Percentiles rank a stretch among this genome's conserved stretches.
Evolutionary conservation across 2,329 filamentous ascomycete species (phyloP).

Genomic region (Alternaria sp.): DNA sequence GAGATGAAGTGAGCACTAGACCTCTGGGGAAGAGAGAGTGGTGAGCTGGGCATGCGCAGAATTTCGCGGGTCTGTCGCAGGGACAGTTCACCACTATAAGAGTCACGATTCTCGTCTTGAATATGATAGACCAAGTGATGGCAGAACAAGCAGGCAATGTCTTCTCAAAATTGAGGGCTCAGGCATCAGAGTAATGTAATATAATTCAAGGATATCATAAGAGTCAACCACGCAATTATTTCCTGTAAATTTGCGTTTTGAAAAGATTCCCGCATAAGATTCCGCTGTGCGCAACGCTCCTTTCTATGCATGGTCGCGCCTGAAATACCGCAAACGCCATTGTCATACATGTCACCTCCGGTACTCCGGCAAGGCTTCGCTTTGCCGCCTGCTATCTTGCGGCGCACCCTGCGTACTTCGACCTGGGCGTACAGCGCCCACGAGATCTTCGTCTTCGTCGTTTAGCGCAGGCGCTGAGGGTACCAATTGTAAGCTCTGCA

Average conservation of each 20-base stretch:
- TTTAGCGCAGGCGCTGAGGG: slow-evolving; percentile 43
- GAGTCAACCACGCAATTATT: neutral
- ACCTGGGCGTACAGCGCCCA: slow-evolving; percentile 34
- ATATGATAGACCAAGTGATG: neutral
- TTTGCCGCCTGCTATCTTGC: slow-evolving; percentile 15
- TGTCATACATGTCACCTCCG: slow-evolving; percentile 24
- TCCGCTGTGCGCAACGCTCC: neutral
- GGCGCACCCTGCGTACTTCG: slow-evolving; percentile 11
- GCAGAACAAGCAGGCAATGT: neutral
- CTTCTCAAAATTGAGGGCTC: neutral
- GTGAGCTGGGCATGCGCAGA: neutral
- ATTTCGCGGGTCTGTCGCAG: neutral
- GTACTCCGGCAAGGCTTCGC: slow-evolving; percentile 42
- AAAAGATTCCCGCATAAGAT: neutral
- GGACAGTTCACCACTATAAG: neutral
- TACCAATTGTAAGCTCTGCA: slow-evolving; percentile 18
- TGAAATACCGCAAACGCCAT: slow-evolving; percentile 3
- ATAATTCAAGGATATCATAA: neutral
- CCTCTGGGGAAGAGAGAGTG: neutral
- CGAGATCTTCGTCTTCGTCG: slow-evolving; percentile 42
- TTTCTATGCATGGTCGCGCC: neutral
- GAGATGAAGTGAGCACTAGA: slow-evolving; percentile 23
- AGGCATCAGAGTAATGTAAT: neutral
- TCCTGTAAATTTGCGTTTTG: neutral
- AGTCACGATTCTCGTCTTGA: neutral